phyloP scores from a whole-genome alignment of 345 rosid genomes.

The Kernera saxatilis region DNA sequence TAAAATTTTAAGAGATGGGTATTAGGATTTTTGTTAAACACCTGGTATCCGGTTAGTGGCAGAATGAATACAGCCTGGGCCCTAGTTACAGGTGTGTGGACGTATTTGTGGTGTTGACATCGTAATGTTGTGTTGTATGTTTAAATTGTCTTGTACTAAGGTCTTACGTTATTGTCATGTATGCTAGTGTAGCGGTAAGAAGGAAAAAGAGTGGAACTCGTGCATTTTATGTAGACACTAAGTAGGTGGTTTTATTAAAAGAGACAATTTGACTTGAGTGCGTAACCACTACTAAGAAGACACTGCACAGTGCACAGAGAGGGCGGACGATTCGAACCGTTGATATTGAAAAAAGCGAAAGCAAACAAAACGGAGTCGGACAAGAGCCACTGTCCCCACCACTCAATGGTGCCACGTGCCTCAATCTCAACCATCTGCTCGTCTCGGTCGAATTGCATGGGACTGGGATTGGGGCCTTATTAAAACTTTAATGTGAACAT shows the following conservation, averaged over 20 bases:
- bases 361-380: conserved; percentile 24
- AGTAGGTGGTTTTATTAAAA: conserved; percentile 21
- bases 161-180: background rate
- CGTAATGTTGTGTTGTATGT: background rate
- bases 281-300: conserved; percentile 1
- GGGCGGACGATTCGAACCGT: conserved; percentile 16
- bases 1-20: too few relatives aligned
- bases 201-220: conserved; percentile 14
- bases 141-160: background rate
- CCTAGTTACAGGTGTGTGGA: background rate
- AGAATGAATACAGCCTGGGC: background rate
- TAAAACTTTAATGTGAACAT: conserved; percentile 16
- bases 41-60: background rate
- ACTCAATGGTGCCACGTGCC: conserved; percentile 15
- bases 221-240: conserved; percentile 1
- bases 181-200: background rate
- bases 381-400: conserved; percentile 27
- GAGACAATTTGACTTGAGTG: conserved; percentile 15
- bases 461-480: conserved; percentile 6
- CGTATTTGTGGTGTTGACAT: conserved; percentile 2
- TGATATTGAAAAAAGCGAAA: conserved; percentile 6
- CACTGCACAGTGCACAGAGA: background rate
- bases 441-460: conserved; percentile 30
- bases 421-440: background rate
- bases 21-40: too few relatives aligned